Evolutionary conservation across 345 rosid species (phyloP).

Genomic region (Bretschneidera sinensis): DNA sequence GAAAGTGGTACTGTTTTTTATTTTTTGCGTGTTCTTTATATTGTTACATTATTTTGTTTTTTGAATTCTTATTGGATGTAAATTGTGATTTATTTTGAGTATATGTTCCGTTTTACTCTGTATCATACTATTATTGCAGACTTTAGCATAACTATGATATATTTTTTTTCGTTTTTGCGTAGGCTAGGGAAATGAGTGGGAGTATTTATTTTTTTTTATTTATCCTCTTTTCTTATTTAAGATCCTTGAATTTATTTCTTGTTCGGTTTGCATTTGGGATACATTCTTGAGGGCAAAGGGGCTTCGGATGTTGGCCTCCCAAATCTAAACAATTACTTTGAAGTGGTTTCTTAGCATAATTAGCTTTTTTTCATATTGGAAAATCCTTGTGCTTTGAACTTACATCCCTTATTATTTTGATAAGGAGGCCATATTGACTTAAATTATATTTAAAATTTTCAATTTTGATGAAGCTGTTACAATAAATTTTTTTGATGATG

Average conservation of each 20-base stretch:
- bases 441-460: too few species aligned
- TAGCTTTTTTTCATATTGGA: too few species aligned
- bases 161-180: neutral
- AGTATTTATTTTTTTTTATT: too few species aligned
- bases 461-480: too few species aligned
- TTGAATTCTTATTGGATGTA: constrained; percentile 2
- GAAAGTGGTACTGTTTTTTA: constrained; percentile 48
- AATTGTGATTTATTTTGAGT: neutral
- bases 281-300: too few species aligned
- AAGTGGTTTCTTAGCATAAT: too few species aligned
- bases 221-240: neutral
- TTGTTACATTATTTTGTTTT: constrained; percentile 4
- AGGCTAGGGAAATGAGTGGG: neutral
- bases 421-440: neutral
- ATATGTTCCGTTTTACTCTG: neutral
- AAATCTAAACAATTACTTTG: too few species aligned
- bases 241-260: too few species aligned
- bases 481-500: too few species aligned
- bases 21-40: neutral
- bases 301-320: too few species aligned
- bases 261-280: too few species aligned
- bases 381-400: neutral
- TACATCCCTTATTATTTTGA: too few species aligned
- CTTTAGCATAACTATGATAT: neutral
- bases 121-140: neutral